phyloP scores from a whole-genome alignment of 1,139 yeast genomes.

The Yamadazyma sp. region DNA sequence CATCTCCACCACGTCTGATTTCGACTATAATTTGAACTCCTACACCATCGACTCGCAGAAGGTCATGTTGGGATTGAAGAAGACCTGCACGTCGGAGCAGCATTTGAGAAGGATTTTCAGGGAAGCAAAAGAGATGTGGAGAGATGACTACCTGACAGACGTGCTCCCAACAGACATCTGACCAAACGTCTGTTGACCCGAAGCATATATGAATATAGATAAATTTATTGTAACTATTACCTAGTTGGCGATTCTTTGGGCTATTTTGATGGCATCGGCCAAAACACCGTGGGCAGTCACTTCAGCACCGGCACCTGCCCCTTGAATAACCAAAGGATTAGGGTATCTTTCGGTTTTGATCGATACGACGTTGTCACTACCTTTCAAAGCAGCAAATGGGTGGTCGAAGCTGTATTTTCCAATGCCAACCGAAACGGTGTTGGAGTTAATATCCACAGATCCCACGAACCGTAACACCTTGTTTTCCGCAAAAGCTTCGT shows the following conservation, averaged over 20 bases:
- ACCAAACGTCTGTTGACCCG: too few relatives aligned
- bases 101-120: constrained; percentile 53
- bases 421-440: constrained; percentile 79
- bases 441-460: constrained; percentile 71
- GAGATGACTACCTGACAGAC: constrained; percentile 26
- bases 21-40: constrained; percentile 24
- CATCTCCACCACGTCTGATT: constrained; percentile 6
- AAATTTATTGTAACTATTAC: too few relatives aligned
- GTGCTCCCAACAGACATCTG: constrained; percentile 19
- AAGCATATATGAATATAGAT: constrained; percentile 1
- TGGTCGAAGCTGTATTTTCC: constrained; percentile 83
- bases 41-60: constrained; percentile 61
- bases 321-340: constrained; percentile 92
- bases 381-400: constrained; percentile 93
- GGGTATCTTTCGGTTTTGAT: constrained; percentile 88
- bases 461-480: constrained; percentile 95
- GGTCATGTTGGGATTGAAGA: constrained; percentile 68
- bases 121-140: constrained; percentile 57
- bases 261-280: constrained; percentile 88
- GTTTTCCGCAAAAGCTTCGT: constrained; percentile 76
- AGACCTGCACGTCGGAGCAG: constrained; percentile 55
- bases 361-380: constrained; percentile 93
- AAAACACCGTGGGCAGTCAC: constrained; percentile 98
- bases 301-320: constrained; percentile 99
- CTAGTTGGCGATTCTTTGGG: constrained; percentile 65